Base-by-base conservation (phyloP, 768 basidiomycete species). In the Dacryopinax spathularia region DNA sequence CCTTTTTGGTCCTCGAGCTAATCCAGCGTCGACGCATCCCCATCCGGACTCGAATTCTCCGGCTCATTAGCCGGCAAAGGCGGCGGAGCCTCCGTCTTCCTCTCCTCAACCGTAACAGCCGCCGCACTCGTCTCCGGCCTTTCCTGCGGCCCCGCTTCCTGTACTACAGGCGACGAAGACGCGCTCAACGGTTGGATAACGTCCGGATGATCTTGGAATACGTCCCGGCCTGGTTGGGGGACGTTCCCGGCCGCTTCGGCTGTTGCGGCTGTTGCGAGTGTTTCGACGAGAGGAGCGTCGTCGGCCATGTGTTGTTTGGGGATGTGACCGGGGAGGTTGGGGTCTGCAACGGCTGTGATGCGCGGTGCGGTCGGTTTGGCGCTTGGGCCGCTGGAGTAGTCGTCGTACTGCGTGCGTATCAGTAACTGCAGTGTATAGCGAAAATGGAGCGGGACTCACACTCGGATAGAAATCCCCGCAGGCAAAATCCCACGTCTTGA, bases 401-500 rank as follows among this genome's bases (percentile, higher is more conserved):
- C 31, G 6, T 16, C 60, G 34, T 60, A 33, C n/a, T 59, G 9
- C 34, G 13, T 12, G 10, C 25, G 15, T 27, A 29, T 15, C 9
- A 15, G 4, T 16, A 27, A 34, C 60, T 34, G 60, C 60, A 33
- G n/a, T 34, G 16, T 15, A 16, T 22, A 60, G 5, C n/a, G 33
- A 3, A 60, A 29, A 20, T 10, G 59, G 22, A 31, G 48, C 29
- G 2, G 62, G 31, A 62, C 31, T 27, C 62, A 41, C 33, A 1
- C 2, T 56, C 22, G 37, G 25, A 56, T 56, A 31, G 61, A 64
- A 67, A 27, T 64, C 68, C 18, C 34, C 48, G 31, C 94, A 99
- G 31, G 84, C 81, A 73, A 98, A 97, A 75, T 99, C 96, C 96
- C 96, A 99, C 3, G 86, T 88, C 77, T 86, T 91, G 37, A 95